These are phyloP conservation scores for Zoysia matrella DNA, from an alignment of 202 grass and related monocot genomes.

Conservation along the genomic window DNA sequence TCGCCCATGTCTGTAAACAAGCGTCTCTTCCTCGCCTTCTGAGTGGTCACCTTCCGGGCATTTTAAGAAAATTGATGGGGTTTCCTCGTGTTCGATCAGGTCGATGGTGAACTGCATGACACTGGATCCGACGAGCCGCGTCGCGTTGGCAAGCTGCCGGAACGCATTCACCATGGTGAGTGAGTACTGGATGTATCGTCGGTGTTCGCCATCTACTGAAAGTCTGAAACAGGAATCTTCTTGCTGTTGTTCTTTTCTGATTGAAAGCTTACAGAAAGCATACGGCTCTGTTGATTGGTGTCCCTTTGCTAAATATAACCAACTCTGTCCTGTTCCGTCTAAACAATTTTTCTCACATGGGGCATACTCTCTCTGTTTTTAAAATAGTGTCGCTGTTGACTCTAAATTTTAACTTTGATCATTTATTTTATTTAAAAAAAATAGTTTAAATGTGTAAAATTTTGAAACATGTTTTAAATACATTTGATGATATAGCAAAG, in stretches of 20 bases:
- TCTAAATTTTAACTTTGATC: too few relatives aligned
- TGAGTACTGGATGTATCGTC: not conserved
- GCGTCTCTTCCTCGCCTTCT: too few relatives aligned
- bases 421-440: too few relatives aligned
- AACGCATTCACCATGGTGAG: slow-evolving; percentile 82
- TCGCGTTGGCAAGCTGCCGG: slow-evolving; percentile 77
- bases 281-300: not conserved
- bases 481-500: too few relatives aligned
- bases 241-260: not conserved
- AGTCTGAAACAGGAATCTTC: not conserved
- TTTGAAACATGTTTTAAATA: too few relatives aligned
- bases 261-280: slow-evolving; percentile 18
- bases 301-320: not conserved
- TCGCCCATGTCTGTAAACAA: slow-evolving; percentile 66
- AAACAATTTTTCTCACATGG: not conserved
- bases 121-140: slow-evolving; percentile 67
- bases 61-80: not conserved
- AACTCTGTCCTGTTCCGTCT: not conserved
- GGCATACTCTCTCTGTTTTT: too few relatives aligned
- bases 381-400: too few relatives aligned
- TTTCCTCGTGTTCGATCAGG: slow-evolving; percentile 37
- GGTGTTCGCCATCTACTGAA: too few relatives aligned
- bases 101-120: slow-evolving; percentile 93
- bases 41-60: too few relatives aligned
- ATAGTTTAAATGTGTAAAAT: too few relatives aligned